Evolutionary conservation across 2,329 filamentous ascomycete species (phyloP).

Genomic region (Zymoseptoria brevis): DNA sequence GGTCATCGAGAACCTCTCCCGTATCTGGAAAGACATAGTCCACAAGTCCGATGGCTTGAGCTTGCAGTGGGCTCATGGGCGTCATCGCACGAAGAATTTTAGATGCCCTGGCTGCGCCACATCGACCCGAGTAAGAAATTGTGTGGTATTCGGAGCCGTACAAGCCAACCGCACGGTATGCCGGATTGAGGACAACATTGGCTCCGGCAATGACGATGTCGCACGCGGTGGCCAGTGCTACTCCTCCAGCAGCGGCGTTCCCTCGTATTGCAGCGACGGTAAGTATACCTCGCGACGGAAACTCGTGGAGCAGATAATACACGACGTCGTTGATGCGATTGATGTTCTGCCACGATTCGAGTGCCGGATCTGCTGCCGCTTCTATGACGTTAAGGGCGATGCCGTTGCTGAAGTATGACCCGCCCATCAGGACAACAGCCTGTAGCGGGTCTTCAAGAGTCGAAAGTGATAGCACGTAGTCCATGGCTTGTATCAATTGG

Average conservation of each 20-base stretch:
- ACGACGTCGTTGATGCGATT: conserved; percentile 39
- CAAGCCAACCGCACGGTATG: conserved; percentile 31
- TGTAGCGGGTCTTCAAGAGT: conserved; percentile 25
- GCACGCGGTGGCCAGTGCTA: conserved; percentile 34
- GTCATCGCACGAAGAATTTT: conserved; percentile 32
- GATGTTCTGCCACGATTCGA: conserved; percentile 39
- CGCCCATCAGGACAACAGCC: conserved; percentile 35
- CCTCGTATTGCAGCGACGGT: conserved; percentile 36
- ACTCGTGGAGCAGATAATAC: conserved; percentile 32
- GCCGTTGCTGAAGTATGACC: conserved; percentile 39
- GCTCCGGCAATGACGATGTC: conserved; percentile 33
- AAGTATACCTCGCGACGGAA: conserved; percentile 30
- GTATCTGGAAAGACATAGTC: conserved; percentile 34
- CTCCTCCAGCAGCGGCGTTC: conserved; percentile 39
- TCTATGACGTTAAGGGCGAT: conserved; percentile 41
- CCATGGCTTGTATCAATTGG: conserved; percentile 31
- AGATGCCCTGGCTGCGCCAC: conserved; percentile 27
- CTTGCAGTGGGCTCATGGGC: conserved; percentile 33
- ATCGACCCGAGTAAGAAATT: conserved; percentile 34
- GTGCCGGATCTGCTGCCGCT: conserved; percentile 30
- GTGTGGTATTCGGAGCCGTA: conserved; percentile 39
- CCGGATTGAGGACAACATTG: conserved; percentile 36
- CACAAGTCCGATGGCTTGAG: conserved; percentile 33
- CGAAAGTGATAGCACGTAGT: conserved; percentile 29
- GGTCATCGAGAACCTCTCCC: conserved; percentile 29